Percentiles rank a stretch among this genome's conserved stretches.
Evolutionary conservation across 305 asterid genomes (phyloP).

Genomic region (Petunia hybrid): DNA sequence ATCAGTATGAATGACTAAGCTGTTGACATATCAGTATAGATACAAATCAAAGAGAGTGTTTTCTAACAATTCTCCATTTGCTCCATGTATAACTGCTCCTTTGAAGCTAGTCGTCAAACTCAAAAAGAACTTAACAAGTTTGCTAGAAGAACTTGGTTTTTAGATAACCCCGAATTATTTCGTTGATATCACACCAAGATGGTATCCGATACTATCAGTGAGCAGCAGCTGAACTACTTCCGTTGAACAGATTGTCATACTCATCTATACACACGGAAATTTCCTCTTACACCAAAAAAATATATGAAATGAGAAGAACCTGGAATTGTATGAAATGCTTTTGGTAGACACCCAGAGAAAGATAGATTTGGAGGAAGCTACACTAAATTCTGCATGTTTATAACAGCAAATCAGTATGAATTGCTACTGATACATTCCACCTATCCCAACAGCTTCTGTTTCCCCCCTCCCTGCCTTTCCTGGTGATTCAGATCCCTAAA

Average conservation of each 20-base stretch:
- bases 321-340: not conserved
- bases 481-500: not conserved
- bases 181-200: not conserved
- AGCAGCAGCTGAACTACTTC: not conserved
- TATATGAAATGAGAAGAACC: conserved; percentile 6
- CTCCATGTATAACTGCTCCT: conserved; percentile 7
- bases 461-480: not conserved
- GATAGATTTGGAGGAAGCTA: conserved; percentile 14
- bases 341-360: not conserved
- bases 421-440: not conserved
- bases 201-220: not conserved
- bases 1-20: not conserved
- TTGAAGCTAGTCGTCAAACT: not conserved
- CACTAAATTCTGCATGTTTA: not conserved
- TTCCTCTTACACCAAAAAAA: not conserved
- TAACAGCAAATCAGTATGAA: not conserved
- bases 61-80: not conserved
- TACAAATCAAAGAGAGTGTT: not conserved
- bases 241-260: not conserved
- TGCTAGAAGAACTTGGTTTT: not conserved
- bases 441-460: not conserved
- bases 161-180: not conserved
- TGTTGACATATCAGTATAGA: not conserved
- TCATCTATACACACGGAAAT: conserved; percentile 9
- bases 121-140: conserved; percentile 11